These are phyloP conservation scores for Gnomoniopsis sp. DNA, from an alignment of 2,329 filamentous ascomycete species.

Conservation along the genomic window DNA sequence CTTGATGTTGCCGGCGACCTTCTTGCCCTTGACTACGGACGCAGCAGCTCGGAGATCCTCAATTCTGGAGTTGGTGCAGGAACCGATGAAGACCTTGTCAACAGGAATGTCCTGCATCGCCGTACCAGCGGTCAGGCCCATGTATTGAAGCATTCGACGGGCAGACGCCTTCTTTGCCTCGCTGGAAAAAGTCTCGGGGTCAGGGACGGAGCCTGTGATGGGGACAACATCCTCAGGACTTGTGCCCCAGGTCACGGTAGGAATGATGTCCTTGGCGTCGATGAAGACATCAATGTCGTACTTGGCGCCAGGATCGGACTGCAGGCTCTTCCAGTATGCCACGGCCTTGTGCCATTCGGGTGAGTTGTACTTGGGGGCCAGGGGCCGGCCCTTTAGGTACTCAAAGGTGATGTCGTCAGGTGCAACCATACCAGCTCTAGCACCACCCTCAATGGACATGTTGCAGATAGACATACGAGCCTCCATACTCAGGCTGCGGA, in stretches of 20 bases:
- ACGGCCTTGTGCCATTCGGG: conserved; percentile 86
- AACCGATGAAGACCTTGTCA: conserved; percentile 53
- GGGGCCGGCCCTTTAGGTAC: conserved; percentile 86
- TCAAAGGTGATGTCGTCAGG: conserved; percentile 93
- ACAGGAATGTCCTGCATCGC: conserved; percentile 87
- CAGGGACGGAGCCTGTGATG: conserved; percentile 86
- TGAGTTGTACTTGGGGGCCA: conserved; percentile 81
- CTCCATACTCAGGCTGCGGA: conserved; percentile 87
- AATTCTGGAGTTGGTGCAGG: conserved; percentile 92
- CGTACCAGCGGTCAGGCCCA: conserved; percentile 84
- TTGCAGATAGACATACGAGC: conserved; percentile 99
- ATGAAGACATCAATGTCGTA: conserved; percentile 89
- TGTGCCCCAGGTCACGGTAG: conserved; percentile 95
- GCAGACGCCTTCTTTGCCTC: conserved; percentile 78
- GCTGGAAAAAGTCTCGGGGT: conserved; percentile 80
- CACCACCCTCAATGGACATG: conserved; percentile 97
- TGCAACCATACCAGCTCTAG: conserved; percentile 93
- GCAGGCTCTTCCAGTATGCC: conserved; percentile 82
- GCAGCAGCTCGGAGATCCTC: conserved; percentile 91
- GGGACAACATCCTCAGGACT: conserved; percentile 95
- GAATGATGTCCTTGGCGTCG: conserved; percentile 86
- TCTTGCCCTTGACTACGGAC: conserved; percentile 79
- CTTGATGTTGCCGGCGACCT: conserved; percentile 84
- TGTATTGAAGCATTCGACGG: conserved; percentile 85
- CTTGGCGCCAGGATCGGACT: conserved; percentile 82